Conservation (phyloP, 768 basidiomycete species). For the Mycena floridula region DNA sequence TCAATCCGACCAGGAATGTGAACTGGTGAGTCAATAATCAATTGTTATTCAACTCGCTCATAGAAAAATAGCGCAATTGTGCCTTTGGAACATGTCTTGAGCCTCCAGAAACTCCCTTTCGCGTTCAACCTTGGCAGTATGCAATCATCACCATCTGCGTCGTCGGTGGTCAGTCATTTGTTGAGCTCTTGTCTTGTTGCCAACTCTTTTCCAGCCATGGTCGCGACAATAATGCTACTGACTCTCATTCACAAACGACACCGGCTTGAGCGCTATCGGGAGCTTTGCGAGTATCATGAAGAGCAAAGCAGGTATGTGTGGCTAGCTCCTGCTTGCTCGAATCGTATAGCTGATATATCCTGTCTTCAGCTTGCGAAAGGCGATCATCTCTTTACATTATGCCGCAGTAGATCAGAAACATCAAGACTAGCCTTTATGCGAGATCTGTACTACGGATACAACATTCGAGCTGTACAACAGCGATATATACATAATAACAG, state of each 20-base stretch:
- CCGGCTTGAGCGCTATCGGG: conserved; percentile 29
- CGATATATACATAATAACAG: too few relatives aligned
- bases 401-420: too few relatives aligned
- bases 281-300: conserved; percentile 41
- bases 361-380: too few relatives aligned
- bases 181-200: neutral
- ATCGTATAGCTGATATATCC: too few relatives aligned
- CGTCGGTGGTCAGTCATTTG: conserved; percentile 26
- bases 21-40: conserved; percentile 25
- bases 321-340: too few relatives aligned
- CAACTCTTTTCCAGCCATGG: conserved; percentile 25
- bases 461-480: too few relatives aligned
- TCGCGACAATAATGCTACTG: conserved; percentile 28
- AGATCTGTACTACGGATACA: too few relatives aligned
- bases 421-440: too few relatives aligned
- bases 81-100: conserved; percentile 20
- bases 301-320: conserved; percentile 38
- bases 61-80: conserved; percentile 24
- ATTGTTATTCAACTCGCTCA: neutral
- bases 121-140: conserved; percentile 39
- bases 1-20: conserved; percentile 48
- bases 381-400: too few relatives aligned
- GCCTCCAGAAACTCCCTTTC: conserved; percentile 30
- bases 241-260: conserved; percentile 35
- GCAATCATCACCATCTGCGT: conserved; percentile 30